phyloP scores from a whole-genome alignment of 140 eudicot species.

The Anethum foeniculum region DNA sequence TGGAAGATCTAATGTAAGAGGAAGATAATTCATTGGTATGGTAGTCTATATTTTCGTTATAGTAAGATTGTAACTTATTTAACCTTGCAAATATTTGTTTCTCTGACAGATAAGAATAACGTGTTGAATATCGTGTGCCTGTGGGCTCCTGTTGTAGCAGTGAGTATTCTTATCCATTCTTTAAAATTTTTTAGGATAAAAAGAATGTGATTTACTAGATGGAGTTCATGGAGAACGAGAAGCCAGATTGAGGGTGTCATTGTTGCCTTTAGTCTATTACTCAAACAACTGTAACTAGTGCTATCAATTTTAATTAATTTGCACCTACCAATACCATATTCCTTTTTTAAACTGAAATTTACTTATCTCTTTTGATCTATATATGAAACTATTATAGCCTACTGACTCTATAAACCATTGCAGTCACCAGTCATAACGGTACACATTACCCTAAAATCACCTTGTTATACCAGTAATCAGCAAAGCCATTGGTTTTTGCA shows the following conservation, averaged over 20 bases:
- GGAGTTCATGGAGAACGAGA: neutral
- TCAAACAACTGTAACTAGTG: neutral
- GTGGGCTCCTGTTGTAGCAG: constrained; percentile 98
- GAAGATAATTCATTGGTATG: neutral
- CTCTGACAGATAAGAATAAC: constrained; percentile 62
- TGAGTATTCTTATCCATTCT: constrained; percentile 38
- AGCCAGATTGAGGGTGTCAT: neutral
- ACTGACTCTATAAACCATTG: neutral
- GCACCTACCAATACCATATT: neutral
- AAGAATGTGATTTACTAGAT: neutral
- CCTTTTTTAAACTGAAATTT: neutral
- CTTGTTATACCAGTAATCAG: neutral
- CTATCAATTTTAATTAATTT: neutral
- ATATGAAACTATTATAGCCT: neutral
- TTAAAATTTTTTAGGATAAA: neutral
- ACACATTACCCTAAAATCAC: neutral
- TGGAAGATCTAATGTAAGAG: neutral
- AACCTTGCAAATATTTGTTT: neutral
- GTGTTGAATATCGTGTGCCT: constrained; percentile 61
- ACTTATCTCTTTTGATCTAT: neutral
- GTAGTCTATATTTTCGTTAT: neutral
- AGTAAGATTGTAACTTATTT: neutral
- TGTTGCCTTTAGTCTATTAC: neutral
- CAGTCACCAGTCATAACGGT: neutral
- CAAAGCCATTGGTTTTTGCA: neutral